These are phyloP conservation scores for Prosopis cineraria DNA, from an alignment of 306 rosid genomes.

Conservation along the genomic window DNA sequence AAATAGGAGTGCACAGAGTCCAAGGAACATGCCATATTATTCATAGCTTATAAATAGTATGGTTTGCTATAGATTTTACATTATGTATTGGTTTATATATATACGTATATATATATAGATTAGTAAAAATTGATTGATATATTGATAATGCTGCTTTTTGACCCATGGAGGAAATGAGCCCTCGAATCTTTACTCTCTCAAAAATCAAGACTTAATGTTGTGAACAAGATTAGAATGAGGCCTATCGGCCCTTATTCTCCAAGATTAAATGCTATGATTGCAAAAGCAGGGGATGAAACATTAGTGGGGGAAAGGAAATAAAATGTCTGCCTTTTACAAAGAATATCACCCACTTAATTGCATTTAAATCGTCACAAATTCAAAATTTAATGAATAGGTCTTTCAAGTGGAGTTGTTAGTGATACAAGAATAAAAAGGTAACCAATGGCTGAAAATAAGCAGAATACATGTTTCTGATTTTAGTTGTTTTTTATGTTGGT, in stretches of 20 bases:
- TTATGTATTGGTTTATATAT: too few species aligned
- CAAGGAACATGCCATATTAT: background rate
- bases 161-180: background rate
- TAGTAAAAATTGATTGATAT: too few species aligned
- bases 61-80: background rate
- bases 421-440: background rate
- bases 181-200: background rate
- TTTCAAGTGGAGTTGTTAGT: conserved; percentile 2
- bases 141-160: background rate
- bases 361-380: too few species aligned
- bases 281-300: too few species aligned
- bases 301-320: too few species aligned
- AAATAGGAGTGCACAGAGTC: background rate
- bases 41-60: background rate
- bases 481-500: background rate
- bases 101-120: too few species aligned
- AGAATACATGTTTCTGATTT: background rate
- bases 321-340: too few species aligned
- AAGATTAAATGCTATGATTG: too few species aligned
- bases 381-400: background rate
- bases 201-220: too few species aligned
- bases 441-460: background rate
- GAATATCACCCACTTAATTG: too few species aligned
- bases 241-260: too few species aligned
- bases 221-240: too few species aligned